Evolutionary conservation across 306 rosid species (phyloP), one percentile per base, ranked within the genome.

Genomic region (Acmispon strigosus): DNA sequence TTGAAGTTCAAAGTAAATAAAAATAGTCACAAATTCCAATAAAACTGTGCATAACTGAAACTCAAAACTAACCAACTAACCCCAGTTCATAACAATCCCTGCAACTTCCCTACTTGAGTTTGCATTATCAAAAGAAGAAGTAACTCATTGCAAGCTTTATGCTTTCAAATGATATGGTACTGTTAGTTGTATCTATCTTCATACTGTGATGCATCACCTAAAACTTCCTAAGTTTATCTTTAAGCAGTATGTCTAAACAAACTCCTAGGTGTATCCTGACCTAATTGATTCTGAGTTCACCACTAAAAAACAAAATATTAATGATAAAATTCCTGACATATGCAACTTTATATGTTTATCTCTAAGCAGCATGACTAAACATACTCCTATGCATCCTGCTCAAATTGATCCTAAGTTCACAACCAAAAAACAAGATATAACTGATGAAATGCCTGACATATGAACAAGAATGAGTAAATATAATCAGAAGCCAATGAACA

Each of bases 341-440:
- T 43, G 69, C 13, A 8, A 61, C 55, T n/a, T 54, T 49, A 16
- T 65, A n/a, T 19, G 27, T 51, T 66, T 15, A 54, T 73, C 60
- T 29, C 12, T 68, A 52, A n/a, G 43, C 69, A 53, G 54, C 39
- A 53, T 19, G 48, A 45, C 15, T 55, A 20, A 53, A 66, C 49
- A 42, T 58, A 74, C 61, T 74, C 57, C 42, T 42, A 34, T 69
- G n/a, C 42, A 56, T 48, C n/a, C 36, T 2, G 39, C 42, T 47
- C 47, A 36, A 54, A 20, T 41, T 32, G 44, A 79, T 58, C 37
- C 78, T 55, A 79, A 43, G 41, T 74, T 45, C 76, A 61, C 16
- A 53, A 58, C 73, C 55, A 45, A 39, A 20, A 61, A 61, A 16
- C 42, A 54, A 32, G 36, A 49, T 62, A 53, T 34, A 18, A 20